Conservation (phyloP, 2,329 filamentous ascomycete species). For the Talaromyces sp. region DNA sequence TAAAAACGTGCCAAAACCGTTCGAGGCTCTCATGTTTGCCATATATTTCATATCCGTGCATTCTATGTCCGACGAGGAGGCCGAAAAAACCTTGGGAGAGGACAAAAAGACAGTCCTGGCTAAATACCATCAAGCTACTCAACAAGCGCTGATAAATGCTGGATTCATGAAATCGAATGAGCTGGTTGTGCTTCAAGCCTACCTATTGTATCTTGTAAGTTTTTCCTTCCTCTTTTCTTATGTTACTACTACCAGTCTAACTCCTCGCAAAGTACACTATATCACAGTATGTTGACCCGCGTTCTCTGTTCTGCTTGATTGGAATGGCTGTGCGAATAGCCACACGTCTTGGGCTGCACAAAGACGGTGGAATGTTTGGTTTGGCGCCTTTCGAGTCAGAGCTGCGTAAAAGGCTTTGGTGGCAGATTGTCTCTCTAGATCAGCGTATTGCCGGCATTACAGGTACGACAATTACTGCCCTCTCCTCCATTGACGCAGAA, state of each 20-base stretch:
- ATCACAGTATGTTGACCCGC: background rate
- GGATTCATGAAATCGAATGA: conserved; percentile 36
- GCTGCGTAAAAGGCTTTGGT: conserved; percentile 63
- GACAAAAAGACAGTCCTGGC: conserved; percentile 32
- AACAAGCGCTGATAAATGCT: conserved; percentile 42
- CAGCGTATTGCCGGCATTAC: conserved; percentile 61
- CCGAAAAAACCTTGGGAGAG: conserved; percentile 32
- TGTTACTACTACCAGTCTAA: background rate
- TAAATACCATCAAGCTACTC: conserved; percentile 40
- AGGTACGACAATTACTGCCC: conserved; percentile 35
- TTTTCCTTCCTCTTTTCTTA: background rate
- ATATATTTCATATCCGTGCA: conserved; percentile 60
- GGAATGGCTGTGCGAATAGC: conserved; percentile 26
- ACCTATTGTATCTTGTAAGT: conserved; percentile 48
- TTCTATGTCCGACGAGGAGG: conserved; percentile 53
- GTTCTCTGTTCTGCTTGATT: background rate
- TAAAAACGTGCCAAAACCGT: conserved; percentile 49
- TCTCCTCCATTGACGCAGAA: conserved; percentile 13
- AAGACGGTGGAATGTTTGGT: conserved; percentile 48
- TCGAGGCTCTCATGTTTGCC: conserved; percentile 64
- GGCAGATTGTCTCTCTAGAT: conserved; percentile 63
- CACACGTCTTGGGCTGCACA: conserved; percentile 60
- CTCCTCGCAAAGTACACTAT: background rate
- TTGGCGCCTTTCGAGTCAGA: conserved; percentile 54
- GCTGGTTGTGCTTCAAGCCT: conserved; percentile 43